phyloP scores from a whole-genome alignment of 2,329 filamentous ascomycete species.

The Exophiala lecanii-corni region DNA sequence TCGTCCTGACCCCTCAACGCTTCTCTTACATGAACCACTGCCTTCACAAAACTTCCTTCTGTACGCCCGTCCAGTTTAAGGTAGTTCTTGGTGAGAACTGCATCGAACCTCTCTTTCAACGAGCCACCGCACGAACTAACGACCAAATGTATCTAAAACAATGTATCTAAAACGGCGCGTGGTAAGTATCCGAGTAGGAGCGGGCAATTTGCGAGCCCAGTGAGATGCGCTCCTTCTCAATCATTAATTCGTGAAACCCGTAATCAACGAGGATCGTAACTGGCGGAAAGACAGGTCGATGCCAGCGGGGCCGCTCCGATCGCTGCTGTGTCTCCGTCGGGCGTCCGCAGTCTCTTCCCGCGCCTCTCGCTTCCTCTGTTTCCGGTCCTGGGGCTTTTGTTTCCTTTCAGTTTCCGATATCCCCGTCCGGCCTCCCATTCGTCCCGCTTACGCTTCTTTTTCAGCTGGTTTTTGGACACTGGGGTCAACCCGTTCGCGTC shows the following conservation, averaged over 20 bases:
- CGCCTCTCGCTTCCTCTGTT: slow-evolving; percentile 44
- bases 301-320: slow-evolving; percentile 28
- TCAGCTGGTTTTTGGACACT: slow-evolving; percentile 81
- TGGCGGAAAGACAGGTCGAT: slow-evolving; percentile 57
- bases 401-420: slow-evolving; percentile 55
- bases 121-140: slow-evolving; percentile 76
- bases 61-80: slow-evolving; percentile 74
- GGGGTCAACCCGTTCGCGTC: slow-evolving; percentile 6
- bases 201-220: slow-evolving; percentile 79
- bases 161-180: slow-evolving; percentile 62
- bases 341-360: too few species aligned
- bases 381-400: slow-evolving; percentile 52
- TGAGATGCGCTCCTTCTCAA: slow-evolving; percentile 76
- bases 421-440: slow-evolving; percentile 70
- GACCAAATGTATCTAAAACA: too few species aligned
- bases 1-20: too few species aligned
- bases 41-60: slow-evolving; percentile 68
- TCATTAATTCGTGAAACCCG: slow-evolving; percentile 86
- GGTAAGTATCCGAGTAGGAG: slow-evolving; percentile 82
- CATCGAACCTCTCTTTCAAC: slow-evolving; percentile 75
- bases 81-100: slow-evolving; percentile 65
- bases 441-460: slow-evolving; percentile 68
- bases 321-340: slow-evolving; percentile 4
- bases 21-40: too few species aligned
- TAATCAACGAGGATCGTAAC: slow-evolving; percentile 84